Percentiles rank a stretch among this genome's conserved stretches.
These are phyloP conservation scores for Scutellospora calospora DNA, from an alignment of 371 early-diverging fungal species.

Conservation along the genomic window DNA sequence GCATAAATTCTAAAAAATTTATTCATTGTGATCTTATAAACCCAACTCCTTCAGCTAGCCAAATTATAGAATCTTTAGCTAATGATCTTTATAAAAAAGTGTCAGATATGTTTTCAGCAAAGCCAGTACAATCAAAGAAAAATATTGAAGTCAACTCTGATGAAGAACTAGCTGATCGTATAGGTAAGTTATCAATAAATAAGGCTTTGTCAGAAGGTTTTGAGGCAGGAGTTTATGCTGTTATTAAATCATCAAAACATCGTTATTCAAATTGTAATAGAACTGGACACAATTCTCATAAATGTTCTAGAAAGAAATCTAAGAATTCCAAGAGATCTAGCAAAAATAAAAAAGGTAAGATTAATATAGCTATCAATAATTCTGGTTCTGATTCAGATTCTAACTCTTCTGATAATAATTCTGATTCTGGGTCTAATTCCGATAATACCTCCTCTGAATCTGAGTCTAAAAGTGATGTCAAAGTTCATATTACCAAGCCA, in stretches of 20 bases:
- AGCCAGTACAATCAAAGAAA: not conserved
- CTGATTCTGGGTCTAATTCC: conserved; percentile 1
- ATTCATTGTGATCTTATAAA: not conserved
- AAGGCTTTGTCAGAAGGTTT: too few species aligned
- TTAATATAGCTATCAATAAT: not conserved
- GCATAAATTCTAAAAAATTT: conserved; percentile 1
- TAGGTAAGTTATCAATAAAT: not conserved
- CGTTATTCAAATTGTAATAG: not conserved
- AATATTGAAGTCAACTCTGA: conserved; percentile 21
- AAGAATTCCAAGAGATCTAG: too few species aligned
- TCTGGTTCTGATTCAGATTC: not conserved
- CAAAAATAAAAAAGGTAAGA: conserved; percentile 16
- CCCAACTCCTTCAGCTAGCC: conserved; percentile 1
- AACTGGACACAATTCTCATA: conserved; percentile 22
- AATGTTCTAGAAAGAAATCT: conserved; percentile 19
- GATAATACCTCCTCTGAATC: conserved; percentile 24
- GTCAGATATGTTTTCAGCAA: conserved; percentile 10
- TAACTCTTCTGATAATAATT: not conserved
- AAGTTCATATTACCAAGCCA: not conserved
- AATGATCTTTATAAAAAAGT: not conserved
- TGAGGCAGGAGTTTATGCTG: not conserved
- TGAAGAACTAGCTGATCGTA: conserved; percentile 3
- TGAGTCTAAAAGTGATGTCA: not conserved
- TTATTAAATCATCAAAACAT: not conserved
- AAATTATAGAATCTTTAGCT: not conserved